Evolutionary conservation across 768 basidiomycete genomes (phyloP).

Genomic region (Suillus occidentalis): DNA sequence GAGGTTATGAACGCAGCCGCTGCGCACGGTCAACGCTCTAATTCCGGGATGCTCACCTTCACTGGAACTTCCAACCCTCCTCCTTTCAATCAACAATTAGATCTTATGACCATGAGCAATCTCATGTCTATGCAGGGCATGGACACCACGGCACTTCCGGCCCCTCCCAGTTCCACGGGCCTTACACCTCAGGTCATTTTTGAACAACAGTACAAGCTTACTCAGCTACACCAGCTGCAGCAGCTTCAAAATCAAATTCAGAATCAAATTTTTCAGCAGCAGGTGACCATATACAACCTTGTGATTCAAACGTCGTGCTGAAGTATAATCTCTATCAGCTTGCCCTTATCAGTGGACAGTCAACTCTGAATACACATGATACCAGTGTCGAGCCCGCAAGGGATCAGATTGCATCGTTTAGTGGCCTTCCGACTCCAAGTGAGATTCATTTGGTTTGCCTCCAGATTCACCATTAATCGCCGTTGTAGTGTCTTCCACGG

Average conservation of each 20-base stretch:
- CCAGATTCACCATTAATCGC: conserved; percentile 14
- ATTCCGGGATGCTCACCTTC: conserved; percentile 5
- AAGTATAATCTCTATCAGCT: conserved; percentile 43
- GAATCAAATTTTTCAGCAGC: conserved; percentile 86
- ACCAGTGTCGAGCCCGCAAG: conserved; percentile 36
- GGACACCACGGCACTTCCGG: conserved; percentile 22
- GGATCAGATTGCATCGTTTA: conserved; percentile 36
- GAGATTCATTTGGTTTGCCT: conserved; percentile 27
- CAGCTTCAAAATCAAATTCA: conserved; percentile 84
- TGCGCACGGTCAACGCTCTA: conserved; percentile 17
- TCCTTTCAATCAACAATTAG: conserved; percentile 41
- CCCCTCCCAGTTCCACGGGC: conserved; percentile 20
- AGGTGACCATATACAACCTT: conserved; percentile 48
- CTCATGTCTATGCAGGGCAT: conserved; percentile 51
- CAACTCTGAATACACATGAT: conserved; percentile 35
- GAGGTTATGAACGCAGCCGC: conserved; percentile 10
- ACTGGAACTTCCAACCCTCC: conserved; percentile 12
- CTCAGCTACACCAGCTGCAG: conserved; percentile 74
- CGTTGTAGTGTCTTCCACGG: conserved; percentile 57
- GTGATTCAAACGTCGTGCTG: conserved; percentile 6
- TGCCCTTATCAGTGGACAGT: conserved; percentile 60
- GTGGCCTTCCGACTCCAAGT: conserved; percentile 72
- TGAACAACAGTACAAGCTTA: conserved; percentile 78
- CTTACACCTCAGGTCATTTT: conserved; percentile 52
- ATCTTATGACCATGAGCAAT: conserved; percentile 44